Evolutionary conservation across 129 eudicot species (phyloP).

Genomic region (Mikania micrantha): DNA sequence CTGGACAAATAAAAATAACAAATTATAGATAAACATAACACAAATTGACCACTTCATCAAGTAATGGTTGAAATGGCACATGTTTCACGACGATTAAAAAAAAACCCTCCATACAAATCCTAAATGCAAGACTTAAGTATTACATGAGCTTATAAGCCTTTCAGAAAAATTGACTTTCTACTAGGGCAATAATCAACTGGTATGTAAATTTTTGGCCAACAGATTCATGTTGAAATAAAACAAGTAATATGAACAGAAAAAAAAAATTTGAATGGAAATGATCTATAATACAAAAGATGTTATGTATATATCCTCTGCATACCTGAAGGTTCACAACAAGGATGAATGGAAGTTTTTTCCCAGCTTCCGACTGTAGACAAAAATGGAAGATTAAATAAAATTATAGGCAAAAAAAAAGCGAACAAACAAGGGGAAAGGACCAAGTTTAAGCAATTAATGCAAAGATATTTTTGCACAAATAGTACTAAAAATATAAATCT

Average conservation of each 20-base stretch:
- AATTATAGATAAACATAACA: not conserved
- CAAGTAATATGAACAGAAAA: not conserved
- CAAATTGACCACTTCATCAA: not conserved
- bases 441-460: not conserved
- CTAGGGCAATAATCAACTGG: not conserved
- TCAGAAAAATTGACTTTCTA: no score
- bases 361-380: slow-evolving; percentile 71
- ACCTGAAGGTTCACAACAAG: slow-evolving; percentile 87
- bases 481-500: not conserved
- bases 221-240: not conserved
- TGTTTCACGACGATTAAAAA: no score
- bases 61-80: no score
- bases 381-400: slow-evolving; percentile 8
- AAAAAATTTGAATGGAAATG: no score
- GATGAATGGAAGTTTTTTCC: slow-evolving; percentile 78
- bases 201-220: not conserved
- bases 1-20: no score
- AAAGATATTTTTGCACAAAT: not conserved
- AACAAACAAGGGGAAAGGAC: not conserved
- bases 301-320: slow-evolving; percentile 6
- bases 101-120: no score
- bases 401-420: not conserved
- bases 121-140: no score
- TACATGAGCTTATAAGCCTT: no score
- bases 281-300: not conserved